Base-by-base conservation (phyloP, 768 basidiomycete species). In the Daedaleopsis nitida region DNA sequence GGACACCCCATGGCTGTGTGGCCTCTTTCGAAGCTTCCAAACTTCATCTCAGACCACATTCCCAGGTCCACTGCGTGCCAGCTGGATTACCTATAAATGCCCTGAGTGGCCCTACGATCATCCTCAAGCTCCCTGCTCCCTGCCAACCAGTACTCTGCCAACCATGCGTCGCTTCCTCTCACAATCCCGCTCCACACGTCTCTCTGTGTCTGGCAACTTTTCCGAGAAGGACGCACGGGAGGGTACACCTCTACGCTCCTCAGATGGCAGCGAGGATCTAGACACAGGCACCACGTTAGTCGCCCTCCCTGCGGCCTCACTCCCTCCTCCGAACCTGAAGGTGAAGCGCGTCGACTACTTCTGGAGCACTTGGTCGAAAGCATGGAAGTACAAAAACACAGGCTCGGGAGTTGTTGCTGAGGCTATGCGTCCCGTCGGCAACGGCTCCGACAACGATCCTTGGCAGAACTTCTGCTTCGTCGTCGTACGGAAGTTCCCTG, bases 401-500 rank as follows among this genome's bases (percentile, higher is more conserved):
- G 81, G 76, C 60, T 77, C 84, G 1, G 82, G 81, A 62, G 78
- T 84, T 44, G 13, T 44, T 11, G 47, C 55, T 13, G 75, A 75
- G 0, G 34, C 34, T 6, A 14, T 42, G 2, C 55, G 32, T 13
- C 16, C 47, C 35, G 38, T 43, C 17, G 35, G 55, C n/a, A 38
- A 49, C 35, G 35, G 55, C 45, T 23, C n/a, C 5, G 73, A 70
- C 19, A 81, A 82, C 58, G 85, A 86, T 60, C 75, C 76, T 5
- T 86, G 84, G 85, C 82, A 81, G 68, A 79, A 83, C 44, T 87
- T 71, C 68, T 80, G 80, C 61, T 82, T 86, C 55, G 85, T 84
- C 42, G 73, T 86, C 42, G 81, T 86, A 17, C 82, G 85, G 23
- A 82, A 75, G 17, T 70, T 85, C 14, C 80, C 81, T 0, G 77